phyloP scores from a whole-genome alignment of 1,284 basidiomycete species.

The Microstroma glucosiphilum region DNA sequence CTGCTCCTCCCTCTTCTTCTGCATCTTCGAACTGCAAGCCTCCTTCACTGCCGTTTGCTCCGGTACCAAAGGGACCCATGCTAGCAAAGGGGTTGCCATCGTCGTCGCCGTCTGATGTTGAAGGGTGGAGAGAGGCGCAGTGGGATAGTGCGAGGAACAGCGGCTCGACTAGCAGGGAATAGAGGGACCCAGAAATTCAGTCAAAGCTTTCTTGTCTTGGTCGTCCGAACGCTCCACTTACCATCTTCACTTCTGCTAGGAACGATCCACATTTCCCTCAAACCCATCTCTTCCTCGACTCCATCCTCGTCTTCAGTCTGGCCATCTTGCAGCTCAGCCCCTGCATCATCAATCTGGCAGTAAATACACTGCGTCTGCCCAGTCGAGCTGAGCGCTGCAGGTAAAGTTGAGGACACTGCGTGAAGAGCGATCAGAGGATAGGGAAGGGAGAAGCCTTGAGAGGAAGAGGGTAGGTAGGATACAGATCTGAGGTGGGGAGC shows the following conservation, averaged over 20 bases:
- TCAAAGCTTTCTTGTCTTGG: not conserved
- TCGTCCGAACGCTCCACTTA: constrained; percentile 11
- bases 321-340: constrained; percentile 23
- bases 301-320: constrained; percentile 29
- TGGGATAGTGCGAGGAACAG: constrained; percentile 81
- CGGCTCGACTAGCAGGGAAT: constrained; percentile 61
- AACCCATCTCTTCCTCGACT: constrained; percentile 25
- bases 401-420: constrained; percentile 39
- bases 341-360: constrained; percentile 44
- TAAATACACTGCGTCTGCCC: constrained; percentile 30
- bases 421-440: constrained; percentile 44
- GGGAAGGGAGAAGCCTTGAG: constrained; percentile 30
- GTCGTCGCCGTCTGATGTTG: constrained; percentile 48
- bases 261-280: constrained; percentile 40
- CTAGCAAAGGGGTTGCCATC: constrained; percentile 37
- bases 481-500: constrained; percentile 15
- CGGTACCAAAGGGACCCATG: constrained; percentile 42
- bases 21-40: constrained; percentile 61
- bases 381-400: constrained; percentile 18
- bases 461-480: constrained; percentile 24
- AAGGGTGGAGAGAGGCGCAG: constrained; percentile 82
- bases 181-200: constrained; percentile 12
- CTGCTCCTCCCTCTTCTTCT: constrained; percentile 18
- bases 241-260: constrained; percentile 18
- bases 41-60: constrained; percentile 52